Evolutionary conservation across 345 rosid genomes (phyloP), one percentile per base, ranked within the genome.

Genomic region (Laguncularia racemosa): DNA sequence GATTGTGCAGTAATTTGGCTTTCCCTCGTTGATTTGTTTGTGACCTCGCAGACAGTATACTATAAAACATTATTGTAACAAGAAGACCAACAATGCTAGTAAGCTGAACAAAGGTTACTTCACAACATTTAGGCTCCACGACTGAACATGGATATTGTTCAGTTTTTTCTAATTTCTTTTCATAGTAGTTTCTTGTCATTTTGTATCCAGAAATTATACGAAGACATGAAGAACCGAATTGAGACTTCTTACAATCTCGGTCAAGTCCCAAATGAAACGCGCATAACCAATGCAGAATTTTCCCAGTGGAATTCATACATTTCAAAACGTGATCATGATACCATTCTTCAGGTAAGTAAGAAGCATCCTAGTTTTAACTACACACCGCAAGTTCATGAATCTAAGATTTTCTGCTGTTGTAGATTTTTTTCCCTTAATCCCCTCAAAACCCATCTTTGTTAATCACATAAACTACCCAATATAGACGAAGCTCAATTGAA

Each of bases 261-360:
- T 48, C 55, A 58, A 57, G 46, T 83, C 20, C 57, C 88, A 0
- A 71, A 74, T 57, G 83, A 84, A 20, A 57, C 65, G 0, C 70
- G 58, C 12, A 44, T 58, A 43, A 67, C 65, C 21, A 69, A 83
- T 56, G 7, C 57, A 1, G 88, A 79, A 52, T 81, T 85, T 60
- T 74, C 75, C 23, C 81, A 78, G 62, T 83, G 90, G 88, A 77
- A 74, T 50, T 61, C 75, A 1, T 71, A 72, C 20, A 67, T 67
- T 38, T 74, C 82, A 43, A 64, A 47, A 21, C 54, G 63, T 33
- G 83, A 83, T 61, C 96, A 85, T 66, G 73, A 76, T 55, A 48
- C 85, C 48, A 71, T 88, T 65, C 68, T 87, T 55, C 78, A 82
- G 73, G 95, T 84, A 82, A 26, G 67, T 64, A 13, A 48, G 18